Conservation (phyloP, 441 rosid genomes). For the Codiaeum variegatum region DNA sequence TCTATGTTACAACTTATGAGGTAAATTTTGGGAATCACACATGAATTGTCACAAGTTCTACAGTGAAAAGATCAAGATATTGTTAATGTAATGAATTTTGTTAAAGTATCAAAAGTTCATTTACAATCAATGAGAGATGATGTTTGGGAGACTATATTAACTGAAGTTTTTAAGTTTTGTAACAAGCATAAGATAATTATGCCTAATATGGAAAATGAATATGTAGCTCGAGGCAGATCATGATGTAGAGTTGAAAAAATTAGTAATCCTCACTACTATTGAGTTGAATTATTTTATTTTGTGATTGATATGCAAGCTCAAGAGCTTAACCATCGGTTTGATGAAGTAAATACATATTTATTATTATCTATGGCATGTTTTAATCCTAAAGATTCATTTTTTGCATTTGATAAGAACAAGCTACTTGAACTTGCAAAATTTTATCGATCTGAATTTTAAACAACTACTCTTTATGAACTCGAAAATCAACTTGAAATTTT, state of each 20-base stretch:
- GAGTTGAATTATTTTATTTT: too few relatives aligned
- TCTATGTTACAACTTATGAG: too few relatives aligned
- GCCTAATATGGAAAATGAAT: background rate
- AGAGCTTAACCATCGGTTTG: background rate
- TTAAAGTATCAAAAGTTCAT: background rate
- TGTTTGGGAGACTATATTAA: background rate
- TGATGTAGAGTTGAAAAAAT: background rate
- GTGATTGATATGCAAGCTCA: background rate
- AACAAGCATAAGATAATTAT: too few relatives aligned
- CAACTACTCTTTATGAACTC: too few relatives aligned
- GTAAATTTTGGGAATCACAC: too few relatives aligned
- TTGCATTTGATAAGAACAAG: too few relatives aligned
- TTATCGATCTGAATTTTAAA: too few relatives aligned
- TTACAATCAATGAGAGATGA: background rate
- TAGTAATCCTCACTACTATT: too few relatives aligned
- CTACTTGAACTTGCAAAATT: too few relatives aligned
- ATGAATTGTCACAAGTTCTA: too few relatives aligned
- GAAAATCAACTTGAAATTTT: too few relatives aligned
- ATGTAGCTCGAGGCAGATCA: background rate
- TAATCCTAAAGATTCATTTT: background rate
- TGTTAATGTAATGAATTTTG: background rate
- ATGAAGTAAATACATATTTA: background rate
- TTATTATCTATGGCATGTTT: background rate
- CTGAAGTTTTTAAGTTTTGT: background rate
- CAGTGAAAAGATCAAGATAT: slow-evolving; percentile 13